phyloP scores from a whole-genome alignment of 1,139 yeast genomes.

The Kodamaea fungicola region DNA sequence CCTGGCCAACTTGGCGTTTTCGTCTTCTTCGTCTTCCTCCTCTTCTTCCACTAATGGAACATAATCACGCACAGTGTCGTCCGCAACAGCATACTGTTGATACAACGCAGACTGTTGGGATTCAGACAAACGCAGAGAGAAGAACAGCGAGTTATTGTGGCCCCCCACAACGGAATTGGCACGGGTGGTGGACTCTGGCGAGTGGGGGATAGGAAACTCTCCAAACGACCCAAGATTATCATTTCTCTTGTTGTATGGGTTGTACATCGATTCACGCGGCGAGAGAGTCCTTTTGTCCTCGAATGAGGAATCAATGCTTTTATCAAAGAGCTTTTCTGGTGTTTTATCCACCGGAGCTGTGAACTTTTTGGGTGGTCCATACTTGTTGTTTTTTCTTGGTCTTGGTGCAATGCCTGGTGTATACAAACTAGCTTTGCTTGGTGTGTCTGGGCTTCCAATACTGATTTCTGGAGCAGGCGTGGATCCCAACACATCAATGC shows the following conservation, averaged over 20 bases:
- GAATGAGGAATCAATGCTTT: slow-evolving; percentile 17
- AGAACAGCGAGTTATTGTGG: slow-evolving; percentile 15
- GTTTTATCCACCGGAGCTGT: slow-evolving; percentile 5
- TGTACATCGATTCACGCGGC: slow-evolving; percentile 18
- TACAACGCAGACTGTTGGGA: slow-evolving; percentile 46
- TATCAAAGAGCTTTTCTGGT: neutral
- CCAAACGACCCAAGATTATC: slow-evolving; percentile 30
- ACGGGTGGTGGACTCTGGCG: slow-evolving; percentile 44
- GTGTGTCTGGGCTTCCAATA: slow-evolving; percentile 5
- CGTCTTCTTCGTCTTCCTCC: slow-evolving; percentile 27
- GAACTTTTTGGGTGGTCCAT: slow-evolving; percentile 26
- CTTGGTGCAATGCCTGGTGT: slow-evolving; percentile 27
- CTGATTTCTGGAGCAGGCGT: no score
- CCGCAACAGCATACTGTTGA: slow-evolving; percentile 47
- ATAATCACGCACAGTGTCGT: slow-evolving; percentile 45
- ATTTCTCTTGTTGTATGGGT: slow-evolving; percentile 23
- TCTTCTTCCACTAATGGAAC: slow-evolving; percentile 46
- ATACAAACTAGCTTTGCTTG: slow-evolving; percentile 30
- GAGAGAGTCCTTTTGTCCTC: slow-evolving; percentile 6
- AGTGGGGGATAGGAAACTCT: slow-evolving; percentile 46
- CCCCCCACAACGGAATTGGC: slow-evolving; percentile 47
- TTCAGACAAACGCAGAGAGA: slow-evolving; percentile 40
- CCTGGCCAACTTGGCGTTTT: slow-evolving; percentile 10
- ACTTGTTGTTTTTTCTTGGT: slow-evolving; percentile 18
- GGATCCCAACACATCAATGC: no score